Evolutionary conservation across 1,284 basidiomycete genomes (phyloP).

Genomic region (Erythrobasidium hasegawianum): DNA sequence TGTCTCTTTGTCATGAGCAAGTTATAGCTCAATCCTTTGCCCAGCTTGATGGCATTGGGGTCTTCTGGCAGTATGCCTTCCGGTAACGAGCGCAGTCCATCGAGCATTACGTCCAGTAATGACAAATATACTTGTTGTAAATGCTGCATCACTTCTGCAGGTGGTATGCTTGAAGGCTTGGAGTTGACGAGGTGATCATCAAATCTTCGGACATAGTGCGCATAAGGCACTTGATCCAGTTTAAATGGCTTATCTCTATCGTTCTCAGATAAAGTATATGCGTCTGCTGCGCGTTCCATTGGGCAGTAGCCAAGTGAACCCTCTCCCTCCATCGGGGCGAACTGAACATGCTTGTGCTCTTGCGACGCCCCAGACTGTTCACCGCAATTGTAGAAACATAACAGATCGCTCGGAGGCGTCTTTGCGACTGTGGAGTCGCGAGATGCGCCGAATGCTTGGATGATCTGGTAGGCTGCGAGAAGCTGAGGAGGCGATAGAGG

Average conservation of each 20-base stretch:
- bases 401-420: conserved; percentile 9
- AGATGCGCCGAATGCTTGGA: background rate
- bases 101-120: conserved; percentile 26
- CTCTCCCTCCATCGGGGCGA: conserved; percentile 30
- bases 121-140: conserved; percentile 25
- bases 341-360: conserved; percentile 31
- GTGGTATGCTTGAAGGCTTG: background rate
- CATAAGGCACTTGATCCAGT: conserved; percentile 19
- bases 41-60: conserved; percentile 8
- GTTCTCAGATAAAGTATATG: background rate
- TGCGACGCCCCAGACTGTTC: conserved; percentile 22
- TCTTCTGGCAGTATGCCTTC: conserved; percentile 7
- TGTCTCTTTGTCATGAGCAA: conserved; percentile 24
- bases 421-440: background rate
- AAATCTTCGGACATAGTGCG: conserved; percentile 23
- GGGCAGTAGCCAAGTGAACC: conserved; percentile 24
- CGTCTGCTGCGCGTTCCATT: conserved; percentile 19
- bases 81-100: conserved; percentile 13
- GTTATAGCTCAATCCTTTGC: conserved; percentile 24
- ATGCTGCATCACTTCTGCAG: conserved; percentile 12
- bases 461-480: conserved; percentile 36
- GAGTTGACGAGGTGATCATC: background rate
- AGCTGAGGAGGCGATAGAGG: conserved; percentile 43
- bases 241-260: conserved; percentile 23
- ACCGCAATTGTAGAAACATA: conserved; percentile 35